These are phyloP conservation scores for Cardamine occulta DNA, from an alignment of 345 rosid species.

Conservation along the genomic window DNA sequence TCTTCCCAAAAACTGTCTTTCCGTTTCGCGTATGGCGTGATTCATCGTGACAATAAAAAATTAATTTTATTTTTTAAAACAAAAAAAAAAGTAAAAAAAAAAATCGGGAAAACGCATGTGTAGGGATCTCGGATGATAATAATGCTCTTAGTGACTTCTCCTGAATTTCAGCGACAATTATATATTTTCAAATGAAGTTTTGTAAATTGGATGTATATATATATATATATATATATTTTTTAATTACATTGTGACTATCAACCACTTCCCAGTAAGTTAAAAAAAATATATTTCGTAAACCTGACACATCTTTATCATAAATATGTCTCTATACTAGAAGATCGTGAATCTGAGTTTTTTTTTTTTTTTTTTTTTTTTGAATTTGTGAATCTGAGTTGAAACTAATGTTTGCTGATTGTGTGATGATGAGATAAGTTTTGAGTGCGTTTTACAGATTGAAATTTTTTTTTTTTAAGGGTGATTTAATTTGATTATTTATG, in stretches of 20 bases:
- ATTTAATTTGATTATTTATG: not conserved
- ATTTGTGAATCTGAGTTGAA: not conserved
- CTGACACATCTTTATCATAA: not conserved
- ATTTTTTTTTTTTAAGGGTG: not conserved
- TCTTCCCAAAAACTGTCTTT: too few relatives aligned
- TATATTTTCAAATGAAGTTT: not conserved
- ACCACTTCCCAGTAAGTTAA: not conserved
- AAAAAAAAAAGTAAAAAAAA: too few relatives aligned
- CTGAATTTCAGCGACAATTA: not conserved
- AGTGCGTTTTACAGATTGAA: not conserved
- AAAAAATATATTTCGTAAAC: not conserved
- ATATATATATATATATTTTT: not conserved
- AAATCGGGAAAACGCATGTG: too few relatives aligned
- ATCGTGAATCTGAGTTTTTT: not conserved
- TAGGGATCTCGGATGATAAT: too few relatives aligned
- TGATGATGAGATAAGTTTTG: not conserved
- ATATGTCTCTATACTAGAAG: not conserved
- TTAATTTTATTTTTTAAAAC: too few relatives aligned
- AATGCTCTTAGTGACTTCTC: slow-evolving; percentile 23
- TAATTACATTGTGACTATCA: not conserved
- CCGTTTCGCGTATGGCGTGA: too few relatives aligned
- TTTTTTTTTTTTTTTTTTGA: too few relatives aligned
- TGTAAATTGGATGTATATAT: not conserved
- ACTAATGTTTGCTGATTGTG: not conserved
- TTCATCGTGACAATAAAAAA: too few relatives aligned